Evolutionary conservation across 2,329 filamentous ascomycete genomes (phyloP).

Genomic region (Chaetomiaceae sp.): DNA sequence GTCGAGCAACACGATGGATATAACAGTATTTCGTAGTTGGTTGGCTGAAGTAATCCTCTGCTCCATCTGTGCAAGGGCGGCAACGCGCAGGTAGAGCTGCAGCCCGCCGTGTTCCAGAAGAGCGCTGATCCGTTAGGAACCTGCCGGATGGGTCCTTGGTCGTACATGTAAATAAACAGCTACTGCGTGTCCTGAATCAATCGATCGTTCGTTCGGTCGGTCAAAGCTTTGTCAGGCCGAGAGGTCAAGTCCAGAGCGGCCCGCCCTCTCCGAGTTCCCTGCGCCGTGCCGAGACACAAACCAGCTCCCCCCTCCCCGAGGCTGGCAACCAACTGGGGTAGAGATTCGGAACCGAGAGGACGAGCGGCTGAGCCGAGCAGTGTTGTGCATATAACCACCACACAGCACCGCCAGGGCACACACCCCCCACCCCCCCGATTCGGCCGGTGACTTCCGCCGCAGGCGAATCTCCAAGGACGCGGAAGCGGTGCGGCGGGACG

Average conservation of each 20-base stretch:
- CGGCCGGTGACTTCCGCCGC: not conserved
- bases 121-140: not conserved
- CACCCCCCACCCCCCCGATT: too few species aligned
- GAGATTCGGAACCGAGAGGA: constrained; percentile 10
- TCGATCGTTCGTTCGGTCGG: too few species aligned
- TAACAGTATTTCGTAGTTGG: too few species aligned
- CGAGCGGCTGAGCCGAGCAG: not conserved
- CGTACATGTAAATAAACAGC: too few species aligned
- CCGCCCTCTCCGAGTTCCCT: constrained; percentile 2
- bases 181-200: too few species aligned
- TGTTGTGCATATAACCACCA: not conserved
- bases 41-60: too few species aligned
- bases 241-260: not conserved
- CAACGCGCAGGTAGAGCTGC: not conserved
- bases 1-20: too few species aligned
- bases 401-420: too few species aligned
- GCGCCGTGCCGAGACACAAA: constrained; percentile 8
- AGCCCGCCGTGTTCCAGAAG: not conserved
- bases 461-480: not conserved
- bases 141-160: too few species aligned
- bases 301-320: not conserved
- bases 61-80: not conserved
- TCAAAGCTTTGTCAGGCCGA: not conserved
- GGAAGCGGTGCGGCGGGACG: not conserved
- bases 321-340: not conserved